Conservation (phyloP, 1,284 basidiomycete genomes). For the Rhodofomes roseus region DNA sequence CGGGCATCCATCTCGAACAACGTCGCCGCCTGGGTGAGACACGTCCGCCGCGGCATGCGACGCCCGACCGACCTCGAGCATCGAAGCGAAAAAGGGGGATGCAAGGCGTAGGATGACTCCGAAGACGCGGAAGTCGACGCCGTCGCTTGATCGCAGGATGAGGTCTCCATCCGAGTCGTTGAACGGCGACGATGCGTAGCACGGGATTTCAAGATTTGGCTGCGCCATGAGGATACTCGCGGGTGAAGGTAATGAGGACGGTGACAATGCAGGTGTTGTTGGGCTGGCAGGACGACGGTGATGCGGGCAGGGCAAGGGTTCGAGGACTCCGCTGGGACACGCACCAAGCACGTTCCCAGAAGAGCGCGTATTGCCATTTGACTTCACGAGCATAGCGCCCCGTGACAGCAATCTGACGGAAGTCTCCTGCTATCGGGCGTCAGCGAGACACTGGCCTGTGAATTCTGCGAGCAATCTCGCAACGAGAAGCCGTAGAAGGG, state of each 20-base stretch:
- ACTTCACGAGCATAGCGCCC: too few species aligned
- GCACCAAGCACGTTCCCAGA: not conserved
- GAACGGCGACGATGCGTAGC: conserved; percentile 1
- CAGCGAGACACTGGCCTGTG: too few species aligned
- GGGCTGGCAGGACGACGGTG: not conserved
- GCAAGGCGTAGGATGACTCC: conserved; percentile 10
- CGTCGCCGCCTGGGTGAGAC: not conserved
- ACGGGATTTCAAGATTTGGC: not conserved
- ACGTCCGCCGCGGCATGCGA: not conserved
- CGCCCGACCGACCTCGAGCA: conserved; percentile 8
- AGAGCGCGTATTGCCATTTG: not conserved
- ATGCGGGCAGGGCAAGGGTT: not conserved
- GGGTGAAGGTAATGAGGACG: not conserved
- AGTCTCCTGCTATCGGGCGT: too few species aligned
- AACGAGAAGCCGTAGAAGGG: too few species aligned
- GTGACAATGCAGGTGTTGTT: too few species aligned
- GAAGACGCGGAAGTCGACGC: conserved; percentile 9
- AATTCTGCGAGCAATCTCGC: too few species aligned
- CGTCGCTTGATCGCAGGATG: conserved; percentile 6
- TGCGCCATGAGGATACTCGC: not conserved
- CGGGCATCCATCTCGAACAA: not conserved
- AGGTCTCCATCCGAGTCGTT: conserved; percentile 19
- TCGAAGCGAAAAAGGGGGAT: conserved; percentile 9
- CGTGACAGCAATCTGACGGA: too few species aligned
- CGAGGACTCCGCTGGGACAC: not conserved